Evolutionary conservation across 768 basidiomycete species (phyloP), one percentile per base, ranked within the genome.

Genomic region (Pleurotus djamor): DNA sequence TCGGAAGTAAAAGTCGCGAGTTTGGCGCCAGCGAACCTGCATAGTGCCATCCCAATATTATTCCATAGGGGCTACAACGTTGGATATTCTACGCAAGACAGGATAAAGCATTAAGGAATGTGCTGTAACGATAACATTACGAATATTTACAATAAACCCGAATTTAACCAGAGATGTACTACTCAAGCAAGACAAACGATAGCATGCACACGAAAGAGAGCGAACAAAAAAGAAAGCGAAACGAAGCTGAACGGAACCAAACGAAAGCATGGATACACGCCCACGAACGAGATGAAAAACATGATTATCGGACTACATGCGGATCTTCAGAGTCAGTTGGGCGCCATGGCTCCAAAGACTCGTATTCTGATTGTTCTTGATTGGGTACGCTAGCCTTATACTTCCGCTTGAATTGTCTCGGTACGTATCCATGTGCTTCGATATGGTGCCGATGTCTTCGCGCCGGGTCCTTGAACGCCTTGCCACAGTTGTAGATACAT

Each of bases 391-490:
- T 56, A 4, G 63, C 71, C 64, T 74, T 75, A 36, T 77, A 76
- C 62, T 80, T 82, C 67, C 75, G 80, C 60, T 69, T 73, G 63
- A 64, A 65, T 59, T 77, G 69, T 41, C 74, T 77, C 2, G 84
- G 80, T 16, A 78, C 55, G 60, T 86, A 83, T 17, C 76, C 76
- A 63, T 88, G 86, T 16, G 67, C 71, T 9, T 78, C 73, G 16
- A 80, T 75, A 71, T 83, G 80, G 68, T 88, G 87, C 38, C 83
- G 75, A 63, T 86, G 85, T 47, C 85, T 74, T 55, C 86, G 77
- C 4, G 87, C 85, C 14, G 86, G 86, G 64, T 89, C 87, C 56
- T 82, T 85, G 75, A 87, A 89, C 12, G 71, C 69, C 63, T 77
- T 74, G 9, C 73, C 77, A 61, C 87, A 88, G 34, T 67, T 59